Evolutionary conservation across 805 yeast species (phyloP).

Genomic region (Ogataea sp.): DNA sequence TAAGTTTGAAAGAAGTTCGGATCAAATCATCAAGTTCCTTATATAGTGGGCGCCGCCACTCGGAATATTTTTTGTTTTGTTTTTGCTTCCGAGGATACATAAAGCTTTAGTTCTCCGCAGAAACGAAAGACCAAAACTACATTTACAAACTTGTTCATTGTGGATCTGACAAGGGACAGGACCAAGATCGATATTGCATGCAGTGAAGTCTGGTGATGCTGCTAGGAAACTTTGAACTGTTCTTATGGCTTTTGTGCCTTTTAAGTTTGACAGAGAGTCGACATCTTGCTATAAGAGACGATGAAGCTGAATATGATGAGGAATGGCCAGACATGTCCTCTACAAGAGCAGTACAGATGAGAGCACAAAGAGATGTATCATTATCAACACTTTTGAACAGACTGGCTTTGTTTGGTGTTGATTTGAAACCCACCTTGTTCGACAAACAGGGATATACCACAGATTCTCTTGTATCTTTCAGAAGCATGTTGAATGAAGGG

Average conservation of each 20-base stretch:
- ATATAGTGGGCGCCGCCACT: too few species aligned
- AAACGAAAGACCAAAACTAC: too few species aligned
- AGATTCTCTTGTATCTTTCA: slow-evolving; percentile 20
- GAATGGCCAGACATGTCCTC: slow-evolving; percentile 27
- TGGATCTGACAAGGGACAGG: too few species aligned
- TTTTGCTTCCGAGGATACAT: too few species aligned
- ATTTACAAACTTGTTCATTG: too few species aligned
- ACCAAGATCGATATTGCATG: too few species aligned
- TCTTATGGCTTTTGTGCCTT: background rate
- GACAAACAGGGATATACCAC: slow-evolving; percentile 23
- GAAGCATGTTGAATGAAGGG: slow-evolving; percentile 33
- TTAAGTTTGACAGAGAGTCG: background rate
- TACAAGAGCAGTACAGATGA: slow-evolving; percentile 24
- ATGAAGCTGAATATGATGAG: background rate
- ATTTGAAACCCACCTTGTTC: slow-evolving; percentile 25
- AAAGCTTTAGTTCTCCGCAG: too few species aligned
- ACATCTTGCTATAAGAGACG: background rate
- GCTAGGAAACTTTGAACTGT: too few species aligned
- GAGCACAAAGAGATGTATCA: slow-evolving; percentile 42
- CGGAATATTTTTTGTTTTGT: too few species aligned
- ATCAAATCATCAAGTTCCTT: too few species aligned
- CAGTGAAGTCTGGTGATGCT: too few species aligned
- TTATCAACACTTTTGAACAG: slow-evolving; percentile 32
- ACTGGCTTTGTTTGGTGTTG: slow-evolving; percentile 31
- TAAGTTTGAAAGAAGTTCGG: too few species aligned